phyloP scores from a whole-genome alignment of 2,329 filamentous ascomycete species.

The Xylaria sp. region DNA sequence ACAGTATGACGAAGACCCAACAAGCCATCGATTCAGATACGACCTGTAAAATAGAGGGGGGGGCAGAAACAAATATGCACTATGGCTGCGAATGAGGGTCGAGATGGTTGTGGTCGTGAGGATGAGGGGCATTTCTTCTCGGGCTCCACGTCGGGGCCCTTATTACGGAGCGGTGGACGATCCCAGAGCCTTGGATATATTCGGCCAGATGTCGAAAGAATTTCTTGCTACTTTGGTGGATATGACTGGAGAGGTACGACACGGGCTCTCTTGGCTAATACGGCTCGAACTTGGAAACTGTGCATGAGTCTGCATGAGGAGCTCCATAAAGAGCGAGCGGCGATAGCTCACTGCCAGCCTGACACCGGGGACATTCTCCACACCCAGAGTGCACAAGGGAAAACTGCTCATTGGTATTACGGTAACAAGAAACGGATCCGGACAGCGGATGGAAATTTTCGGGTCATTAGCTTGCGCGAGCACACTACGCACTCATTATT shows the following conservation, averaged over 20 bases:
- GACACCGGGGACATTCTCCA: constrained; percentile 18
- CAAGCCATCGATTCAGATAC: constrained; percentile 35
- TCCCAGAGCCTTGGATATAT: constrained; percentile 32
- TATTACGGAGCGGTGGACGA: constrained; percentile 30
- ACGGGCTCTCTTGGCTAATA: constrained; percentile 23
- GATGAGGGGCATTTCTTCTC: constrained; percentile 35
- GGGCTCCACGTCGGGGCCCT: constrained; percentile 36
- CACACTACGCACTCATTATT: neutral
- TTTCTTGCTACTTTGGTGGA: constrained; percentile 10
- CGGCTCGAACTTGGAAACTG: constrained; percentile 29
- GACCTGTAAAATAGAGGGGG: constrained; percentile 20
- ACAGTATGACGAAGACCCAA: constrained; percentile 28
- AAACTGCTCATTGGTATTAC: constrained; percentile 17
- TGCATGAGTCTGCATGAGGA: constrained; percentile 32
- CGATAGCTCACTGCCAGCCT: constrained; percentile 19
- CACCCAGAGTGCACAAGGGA: neutral
- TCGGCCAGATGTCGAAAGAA: constrained; percentile 25
- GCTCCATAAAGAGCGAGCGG: constrained; percentile 10
- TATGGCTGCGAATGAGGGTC: constrained; percentile 30
- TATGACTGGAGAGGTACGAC: constrained; percentile 15
- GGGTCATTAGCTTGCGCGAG: constrained; percentile 3
- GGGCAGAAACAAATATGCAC: constrained; percentile 31
- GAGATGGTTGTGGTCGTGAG: constrained; percentile 22
- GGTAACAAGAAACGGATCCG: constrained; percentile 18
- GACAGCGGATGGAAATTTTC: constrained; percentile 13